phyloP scores from a whole-genome alignment of 1,284 basidiomycete species.

The Takashimella tepidaria region DNA sequence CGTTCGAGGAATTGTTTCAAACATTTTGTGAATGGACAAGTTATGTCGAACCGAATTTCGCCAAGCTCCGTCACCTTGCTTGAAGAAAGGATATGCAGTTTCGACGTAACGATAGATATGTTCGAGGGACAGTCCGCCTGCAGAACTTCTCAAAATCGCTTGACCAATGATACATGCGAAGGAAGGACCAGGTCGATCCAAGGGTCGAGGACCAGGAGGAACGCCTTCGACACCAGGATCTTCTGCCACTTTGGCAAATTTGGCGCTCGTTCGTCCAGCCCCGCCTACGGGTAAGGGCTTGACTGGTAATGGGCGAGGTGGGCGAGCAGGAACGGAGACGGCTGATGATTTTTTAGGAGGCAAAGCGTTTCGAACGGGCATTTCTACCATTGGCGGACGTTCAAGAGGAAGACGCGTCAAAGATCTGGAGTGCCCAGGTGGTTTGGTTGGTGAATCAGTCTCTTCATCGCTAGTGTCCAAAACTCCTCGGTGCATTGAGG shows the following conservation, averaged over 20 bases:
- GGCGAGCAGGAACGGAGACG: background rate
- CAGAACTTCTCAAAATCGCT: constrained; percentile 77
- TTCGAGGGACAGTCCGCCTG: constrained; percentile 80
- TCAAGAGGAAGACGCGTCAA: constrained; percentile 20
- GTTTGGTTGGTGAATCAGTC: constrained; percentile 37
- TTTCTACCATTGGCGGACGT: background rate
- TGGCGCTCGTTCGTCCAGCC: constrained; percentile 31
- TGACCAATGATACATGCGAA: constrained; percentile 96
- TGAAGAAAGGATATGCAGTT: constrained; percentile 87
- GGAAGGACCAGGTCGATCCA: constrained; percentile 71
- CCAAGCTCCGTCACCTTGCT: constrained; percentile 90
- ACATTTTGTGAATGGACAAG: constrained; percentile 77
- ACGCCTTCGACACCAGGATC: constrained; percentile 52
- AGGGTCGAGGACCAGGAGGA: constrained; percentile 74
- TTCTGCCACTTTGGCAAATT: constrained; percentile 40
- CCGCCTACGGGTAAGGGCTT: constrained; percentile 16
- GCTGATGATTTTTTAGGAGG: background rate
- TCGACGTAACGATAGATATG: constrained; percentile 97
- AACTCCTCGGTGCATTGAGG: background rate
- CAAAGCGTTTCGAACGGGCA: background rate
- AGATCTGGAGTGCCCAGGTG: constrained; percentile 16
- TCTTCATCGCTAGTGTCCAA: constrained; percentile 35
- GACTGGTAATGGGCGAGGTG: constrained; percentile 4
- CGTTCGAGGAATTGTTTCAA: constrained; percentile 55
- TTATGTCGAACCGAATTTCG: constrained; percentile 84